Evolutionary conservation across 768 basidiomycete genomes (phyloP).

Genomic region (Dioszegia crocea): DNA sequence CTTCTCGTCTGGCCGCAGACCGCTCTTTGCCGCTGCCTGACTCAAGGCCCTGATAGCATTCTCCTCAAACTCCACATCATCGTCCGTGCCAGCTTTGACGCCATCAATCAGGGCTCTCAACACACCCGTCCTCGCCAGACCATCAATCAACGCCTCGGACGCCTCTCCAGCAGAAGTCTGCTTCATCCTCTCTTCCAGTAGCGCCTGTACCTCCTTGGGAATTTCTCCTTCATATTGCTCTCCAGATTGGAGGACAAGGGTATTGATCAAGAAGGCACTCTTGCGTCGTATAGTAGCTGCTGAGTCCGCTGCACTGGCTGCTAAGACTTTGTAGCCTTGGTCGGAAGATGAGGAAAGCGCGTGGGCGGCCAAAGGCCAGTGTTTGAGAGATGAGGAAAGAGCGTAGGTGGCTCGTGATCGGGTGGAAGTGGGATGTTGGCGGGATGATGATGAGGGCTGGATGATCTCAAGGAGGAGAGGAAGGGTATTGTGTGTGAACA

Average conservation of each 20-base stretch:
- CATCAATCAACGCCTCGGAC: conserved; percentile 19
- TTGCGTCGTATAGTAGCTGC: conserved; percentile 44
- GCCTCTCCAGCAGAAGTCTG: not conserved
- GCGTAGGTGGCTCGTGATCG: conserved; percentile 49
- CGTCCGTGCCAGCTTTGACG: conserved; percentile 12
- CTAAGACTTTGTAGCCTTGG: conserved; percentile 38
- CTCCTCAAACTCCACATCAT: conserved; percentile 38
- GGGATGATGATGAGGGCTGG: conserved; percentile 23
- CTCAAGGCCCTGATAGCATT: conserved; percentile 31
- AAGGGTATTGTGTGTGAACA: conserved; percentile 41
- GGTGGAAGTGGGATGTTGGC: conserved; percentile 24
- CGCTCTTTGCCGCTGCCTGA: conserved; percentile 24
- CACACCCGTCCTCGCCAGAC: conserved; percentile 23
- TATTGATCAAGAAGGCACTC: conserved; percentile 47
- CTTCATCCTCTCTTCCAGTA: conserved; percentile 27
- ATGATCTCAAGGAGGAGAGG: conserved; percentile 41
- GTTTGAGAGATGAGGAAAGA: conserved; percentile 48
- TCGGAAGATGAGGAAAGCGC: conserved; percentile 28
- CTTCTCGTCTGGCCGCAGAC: conserved; percentile 18
- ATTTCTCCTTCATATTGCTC: conserved; percentile 30
- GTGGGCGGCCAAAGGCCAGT: conserved; percentile 44
- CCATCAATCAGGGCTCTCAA: conserved; percentile 14
- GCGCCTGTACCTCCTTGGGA: conserved; percentile 28
- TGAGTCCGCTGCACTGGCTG: conserved; percentile 36
- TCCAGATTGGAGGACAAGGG: conserved; percentile 39